Evolutionary conservation across 1,284 basidiomycete species (phyloP).

Genomic region (Xanthoconium separans): DNA sequence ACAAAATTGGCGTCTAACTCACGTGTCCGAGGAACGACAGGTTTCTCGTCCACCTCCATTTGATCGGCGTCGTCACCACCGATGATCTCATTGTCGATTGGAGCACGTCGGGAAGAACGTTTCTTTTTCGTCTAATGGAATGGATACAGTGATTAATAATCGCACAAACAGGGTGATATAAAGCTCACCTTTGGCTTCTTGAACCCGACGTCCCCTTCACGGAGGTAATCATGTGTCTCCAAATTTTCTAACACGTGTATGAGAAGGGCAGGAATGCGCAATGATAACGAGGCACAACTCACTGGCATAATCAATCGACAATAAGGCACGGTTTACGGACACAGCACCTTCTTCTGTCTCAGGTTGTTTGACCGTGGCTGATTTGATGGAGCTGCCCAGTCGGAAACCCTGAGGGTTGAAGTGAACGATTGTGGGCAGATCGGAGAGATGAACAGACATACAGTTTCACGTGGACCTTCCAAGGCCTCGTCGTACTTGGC

Average conservation of each 20-base stretch:
- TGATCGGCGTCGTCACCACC: slow-evolving; percentile 44
- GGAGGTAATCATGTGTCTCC: slow-evolving; percentile 83
- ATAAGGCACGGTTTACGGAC: slow-evolving; percentile 74
- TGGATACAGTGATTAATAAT: slow-evolving; percentile 9
- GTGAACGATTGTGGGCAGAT: slow-evolving; percentile 4
- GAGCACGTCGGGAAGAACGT: slow-evolving; percentile 68
- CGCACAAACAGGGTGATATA: not conserved
- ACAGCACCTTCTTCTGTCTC: slow-evolving; percentile 59
- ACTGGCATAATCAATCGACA: slow-evolving; percentile 93
- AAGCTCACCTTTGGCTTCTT: slow-evolving; percentile 83
- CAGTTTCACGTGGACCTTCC: slow-evolving; percentile 65
- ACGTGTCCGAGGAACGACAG: slow-evolving; percentile 56
- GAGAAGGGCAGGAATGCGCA: slow-evolving; percentile 1
- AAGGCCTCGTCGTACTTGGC: slow-evolving; percentile 94
- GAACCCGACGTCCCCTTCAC: slow-evolving; percentile 90
- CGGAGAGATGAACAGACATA: slow-evolving; percentile 36
- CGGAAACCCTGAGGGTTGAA: slow-evolving; percentile 66
- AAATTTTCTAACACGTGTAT: slow-evolving; percentile 69
- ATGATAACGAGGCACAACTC: slow-evolving; percentile 31
- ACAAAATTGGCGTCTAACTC: slow-evolving; percentile 88
- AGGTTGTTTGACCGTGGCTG: slow-evolving; percentile 40
- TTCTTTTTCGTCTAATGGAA: slow-evolving; percentile 85
- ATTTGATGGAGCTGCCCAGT: slow-evolving; percentile 57
- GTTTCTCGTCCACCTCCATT: slow-evolving; percentile 80
- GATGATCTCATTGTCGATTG: slow-evolving; percentile 63